Evolutionary conservation across 2,329 filamentous ascomycete genomes (phyloP).

Genomic region (Parascedosporium putredinis): DNA sequence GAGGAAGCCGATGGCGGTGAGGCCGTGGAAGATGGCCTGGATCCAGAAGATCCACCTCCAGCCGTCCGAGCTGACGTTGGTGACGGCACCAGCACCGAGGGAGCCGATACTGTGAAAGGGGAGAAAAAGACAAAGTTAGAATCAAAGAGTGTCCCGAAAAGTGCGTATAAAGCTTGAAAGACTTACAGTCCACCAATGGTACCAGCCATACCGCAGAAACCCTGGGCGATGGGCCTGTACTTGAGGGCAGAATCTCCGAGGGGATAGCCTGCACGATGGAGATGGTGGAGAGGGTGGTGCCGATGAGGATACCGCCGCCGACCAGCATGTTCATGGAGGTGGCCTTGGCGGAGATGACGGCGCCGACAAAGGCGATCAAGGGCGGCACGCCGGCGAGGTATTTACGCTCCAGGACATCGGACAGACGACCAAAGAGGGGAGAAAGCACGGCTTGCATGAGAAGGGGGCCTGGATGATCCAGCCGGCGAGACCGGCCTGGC

Average conservation of each 20-base stretch:
- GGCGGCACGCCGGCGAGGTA: slow-evolving; percentile 40
- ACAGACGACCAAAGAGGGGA: slow-evolving; percentile 44
- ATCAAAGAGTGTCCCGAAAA: no score
- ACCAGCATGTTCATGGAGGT: slow-evolving; percentile 45
- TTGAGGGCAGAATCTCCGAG: slow-evolving; percentile 44
- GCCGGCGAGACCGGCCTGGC: slow-evolving; percentile 35
- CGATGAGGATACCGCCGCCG: slow-evolving; percentile 47
- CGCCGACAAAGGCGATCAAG: slow-evolving; percentile 41
- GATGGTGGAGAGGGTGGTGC: slow-evolving; percentile 41
- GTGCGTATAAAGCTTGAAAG: background rate
- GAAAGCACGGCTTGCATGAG: slow-evolving; percentile 47
- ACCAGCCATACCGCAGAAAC: slow-evolving; percentile 39
- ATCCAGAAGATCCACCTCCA: slow-evolving; percentile 52
- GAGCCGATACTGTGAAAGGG: slow-evolving; percentile 35
- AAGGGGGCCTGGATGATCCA: slow-evolving; percentile 47
- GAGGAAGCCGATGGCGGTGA: slow-evolving; percentile 35
- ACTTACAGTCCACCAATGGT: slow-evolving; percentile 40
- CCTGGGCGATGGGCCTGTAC: slow-evolving; percentile 44
- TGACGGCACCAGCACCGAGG: slow-evolving; percentile 40
- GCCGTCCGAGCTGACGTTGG: slow-evolving; percentile 32
- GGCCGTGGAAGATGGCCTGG: slow-evolving; percentile 41
- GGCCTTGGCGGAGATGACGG: slow-evolving; percentile 43
- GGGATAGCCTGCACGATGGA: slow-evolving; percentile 46
- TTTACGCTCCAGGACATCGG: slow-evolving; percentile 46
- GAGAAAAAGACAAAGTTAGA: no score